Evolutionary conservation across 148 eudicot genomes (phyloP).

Genomic region (Simmondsia chinensis): DNA sequence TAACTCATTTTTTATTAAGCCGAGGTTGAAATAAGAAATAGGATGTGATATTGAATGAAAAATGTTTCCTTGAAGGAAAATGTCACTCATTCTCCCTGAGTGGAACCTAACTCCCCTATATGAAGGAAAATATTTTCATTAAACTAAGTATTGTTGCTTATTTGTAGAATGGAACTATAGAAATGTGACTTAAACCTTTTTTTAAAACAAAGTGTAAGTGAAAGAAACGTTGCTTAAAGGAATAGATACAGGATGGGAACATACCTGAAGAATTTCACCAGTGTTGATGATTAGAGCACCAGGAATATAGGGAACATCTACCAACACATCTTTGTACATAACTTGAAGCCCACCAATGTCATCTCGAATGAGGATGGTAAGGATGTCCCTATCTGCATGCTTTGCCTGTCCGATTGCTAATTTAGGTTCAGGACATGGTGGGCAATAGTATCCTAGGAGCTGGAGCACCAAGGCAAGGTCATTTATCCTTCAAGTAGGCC

Average conservation of each 20-base stretch:
- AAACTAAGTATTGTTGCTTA: too few relatives aligned
- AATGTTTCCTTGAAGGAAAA: too few relatives aligned
- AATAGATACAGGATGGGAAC: neutral
- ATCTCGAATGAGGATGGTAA: conserved; percentile 23
- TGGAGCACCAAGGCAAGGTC: conserved; percentile 14
- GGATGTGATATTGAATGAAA: too few relatives aligned
- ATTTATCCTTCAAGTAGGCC: conserved; percentile 14
- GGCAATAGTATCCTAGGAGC: conserved; percentile 20
- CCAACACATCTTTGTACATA: conserved; percentile 12
- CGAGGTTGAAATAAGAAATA: too few relatives aligned
- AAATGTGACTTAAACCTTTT: too few relatives aligned
- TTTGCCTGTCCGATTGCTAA: conserved; percentile 13
- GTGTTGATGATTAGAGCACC: conserved; percentile 42
- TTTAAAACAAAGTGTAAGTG: too few relatives aligned
- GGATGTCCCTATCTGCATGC: conserved; percentile 21
- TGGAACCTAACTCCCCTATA: too few relatives aligned
- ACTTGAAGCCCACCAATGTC: conserved; percentile 26
- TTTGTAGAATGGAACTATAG: too few relatives aligned
- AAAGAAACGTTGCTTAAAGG: neutral
- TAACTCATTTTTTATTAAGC: too few relatives aligned
- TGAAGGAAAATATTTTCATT: too few relatives aligned
- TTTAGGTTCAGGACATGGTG: conserved; percentile 31
- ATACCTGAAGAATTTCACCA: conserved; percentile 56
- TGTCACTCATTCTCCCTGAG: too few relatives aligned
- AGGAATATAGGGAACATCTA: conserved; percentile 10